Base-by-base conservation (phyloP, 148 eudicot species). In the Chenopodium album region DNA sequence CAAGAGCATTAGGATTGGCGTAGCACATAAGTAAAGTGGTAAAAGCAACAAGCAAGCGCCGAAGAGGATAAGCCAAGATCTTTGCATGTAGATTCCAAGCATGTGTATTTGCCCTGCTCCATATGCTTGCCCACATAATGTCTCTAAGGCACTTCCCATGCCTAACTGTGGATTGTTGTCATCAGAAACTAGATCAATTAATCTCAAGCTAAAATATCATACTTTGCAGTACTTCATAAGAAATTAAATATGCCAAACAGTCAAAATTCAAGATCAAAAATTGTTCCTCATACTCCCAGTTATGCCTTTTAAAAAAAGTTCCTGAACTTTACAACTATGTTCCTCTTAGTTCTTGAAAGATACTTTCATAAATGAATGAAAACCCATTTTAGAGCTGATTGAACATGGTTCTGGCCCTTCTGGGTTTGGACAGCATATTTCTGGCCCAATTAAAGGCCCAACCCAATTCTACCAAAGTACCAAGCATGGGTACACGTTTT, bases 121-220 rank as follows among this genome's bases (percentile, higher is more conserved):
- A 80, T 81, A 95, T 37, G 97, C 98, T 85, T 95, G 98, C 69
- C 98, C 98, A 73, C 98, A 95, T 50, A 95, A 78, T 6, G 98
- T 95, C 88, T 95, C 98, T 17, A 95, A 86, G 26, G 98, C 98
- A 85, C 98, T 95, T 73, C 94, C 92, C 98, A 95, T 95, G 20
- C 98, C 98, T 78, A 95, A 84, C 98, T 95, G 90, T 66, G 63
- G 41, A 78, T 64, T 64, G 17, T 79, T 10, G 20, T 28, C 82
- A 75, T 54, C 46, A 75, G 19, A 63, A 75, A 19, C 3, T n/a
- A 32, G 46, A 69, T 56, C 11, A 77, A 29, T 66, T 62, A 70
- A 31, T 9, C 22, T 54, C 23, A n/a, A 62, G 26, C 66, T 12
- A 26, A 79, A 50, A 8, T 17, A 69, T 23, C 28, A 26, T 16